Base-by-base conservation (phyloP, 139 green algal genomes). In the Eudorina sp. region DNA sequence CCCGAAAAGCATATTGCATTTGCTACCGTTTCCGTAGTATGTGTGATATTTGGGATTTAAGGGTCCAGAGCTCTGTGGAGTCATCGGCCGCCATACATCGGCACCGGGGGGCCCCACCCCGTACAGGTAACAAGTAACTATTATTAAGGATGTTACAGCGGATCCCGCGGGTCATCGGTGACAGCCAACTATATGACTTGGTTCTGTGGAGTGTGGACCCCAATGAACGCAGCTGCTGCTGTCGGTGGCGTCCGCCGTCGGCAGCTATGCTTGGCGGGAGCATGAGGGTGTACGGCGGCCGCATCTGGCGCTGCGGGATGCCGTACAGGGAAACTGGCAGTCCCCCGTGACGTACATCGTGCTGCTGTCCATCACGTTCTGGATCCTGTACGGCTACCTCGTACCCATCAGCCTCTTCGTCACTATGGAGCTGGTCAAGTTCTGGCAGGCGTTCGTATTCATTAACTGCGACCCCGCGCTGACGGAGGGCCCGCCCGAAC, bases 341-440 rank as follows among this genome's bases (percentile, higher is more conserved):
- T 73, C 66, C 3, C n/a, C 82, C 3, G 48, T 51, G 13, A 55
- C 46, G 5, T 88, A 80, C 46, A 88, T 88, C 23, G 55, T 58
- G 3, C 82, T 88, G 66, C n/a, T 78, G 9, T 72, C 66, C 45
- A 73, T 88, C 82, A 88, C 82, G 31, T 77, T 78, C 68, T 88
- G 82, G 69, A 83, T 83, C 60, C 87, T 92, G 41, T 83, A 92
- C 72, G 89, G 90, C 85, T 91, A 92, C 74, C 88, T 96, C 36
- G 95, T 96, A 48, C 94, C 94, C 68, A 96, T 96, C 75, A 92
- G 82, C 8, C 89, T 96, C n/a, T 96, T 96, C 53, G 93, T 96
- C 5, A 93, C 91, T 58, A 81, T 96, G 78, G 94, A 96, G 85
- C 89, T 95, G 31, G 91, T 96, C 78, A 95, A 97, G 90, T 90